Conservation (phyloP, 257 asterid species). For the Mentha longifolia region DNA sequence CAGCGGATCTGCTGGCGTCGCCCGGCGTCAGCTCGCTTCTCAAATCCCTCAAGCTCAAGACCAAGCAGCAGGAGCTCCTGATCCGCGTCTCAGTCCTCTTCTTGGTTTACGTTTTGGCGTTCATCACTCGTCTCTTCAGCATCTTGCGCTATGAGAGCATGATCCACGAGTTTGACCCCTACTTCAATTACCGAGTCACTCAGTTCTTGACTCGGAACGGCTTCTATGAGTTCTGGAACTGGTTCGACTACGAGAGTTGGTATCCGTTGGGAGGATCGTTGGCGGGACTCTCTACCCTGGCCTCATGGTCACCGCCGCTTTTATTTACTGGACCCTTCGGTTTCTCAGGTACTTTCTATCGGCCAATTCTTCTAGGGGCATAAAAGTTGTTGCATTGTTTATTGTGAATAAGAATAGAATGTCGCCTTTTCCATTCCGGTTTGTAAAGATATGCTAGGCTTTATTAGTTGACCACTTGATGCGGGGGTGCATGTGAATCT, state of each 20-base stretch:
- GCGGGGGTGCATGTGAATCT: conserved; percentile 8
- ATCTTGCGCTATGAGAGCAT: conserved; percentile 96
- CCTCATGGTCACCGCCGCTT: conserved; percentile 97
- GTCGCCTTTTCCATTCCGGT: background rate
- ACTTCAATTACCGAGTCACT: conserved; percentile 95
- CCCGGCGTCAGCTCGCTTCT: conserved; percentile 45
- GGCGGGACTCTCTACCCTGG: conserved; percentile 99
- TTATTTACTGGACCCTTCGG: conserved; percentile 82
- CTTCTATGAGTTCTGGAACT: conserved; percentile 94
- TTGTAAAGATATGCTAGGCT: background rate
- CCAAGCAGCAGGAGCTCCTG: conserved; percentile 95
- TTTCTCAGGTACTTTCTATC: conserved; percentile 66
- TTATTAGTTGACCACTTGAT: background rate
- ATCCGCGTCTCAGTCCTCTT: conserved; percentile 80
- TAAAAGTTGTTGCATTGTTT: background rate
- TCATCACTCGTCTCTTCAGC: conserved; percentile 86
- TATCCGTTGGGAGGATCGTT: conserved; percentile 87
- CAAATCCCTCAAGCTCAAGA: conserved; percentile 73
- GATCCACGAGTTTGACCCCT: conserved; percentile 99
- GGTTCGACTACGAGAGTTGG: conserved; percentile 99
- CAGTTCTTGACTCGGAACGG: conserved; percentile 80
- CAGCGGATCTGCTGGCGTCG: conserved; percentile 53
- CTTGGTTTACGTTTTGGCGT: conserved; percentile 83
- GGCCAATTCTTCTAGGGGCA: too few species aligned
- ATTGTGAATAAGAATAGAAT: background rate